Evolutionary conservation across 306 rosid species (phyloP).

Genomic region (Cucurbita pepo): DNA sequence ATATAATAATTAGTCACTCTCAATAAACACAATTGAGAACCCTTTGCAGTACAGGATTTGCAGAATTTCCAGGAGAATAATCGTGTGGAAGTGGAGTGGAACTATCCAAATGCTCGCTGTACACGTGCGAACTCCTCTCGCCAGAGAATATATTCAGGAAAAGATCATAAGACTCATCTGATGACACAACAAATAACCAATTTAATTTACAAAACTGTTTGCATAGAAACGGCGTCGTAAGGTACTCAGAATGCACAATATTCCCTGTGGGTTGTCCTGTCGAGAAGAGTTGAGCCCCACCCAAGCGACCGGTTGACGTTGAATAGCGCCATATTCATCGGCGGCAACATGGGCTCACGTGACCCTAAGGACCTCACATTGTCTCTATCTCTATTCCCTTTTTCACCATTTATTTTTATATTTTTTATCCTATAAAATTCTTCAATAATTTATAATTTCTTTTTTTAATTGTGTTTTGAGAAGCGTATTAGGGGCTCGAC

Average conservation of each 20-base stretch:
- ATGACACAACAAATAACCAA: too few relatives aligned
- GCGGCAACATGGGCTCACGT: neutral
- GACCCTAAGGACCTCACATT: neutral
- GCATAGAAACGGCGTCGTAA: too few relatives aligned
- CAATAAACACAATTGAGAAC: neutral
- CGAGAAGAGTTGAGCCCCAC: neutral
- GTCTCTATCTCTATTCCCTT: neutral
- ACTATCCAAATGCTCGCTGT: conserved; percentile 27
- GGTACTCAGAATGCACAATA: too few relatives aligned
- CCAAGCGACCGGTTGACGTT: neutral
- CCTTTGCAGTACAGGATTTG: neutral
- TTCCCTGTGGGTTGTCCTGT: neutral
- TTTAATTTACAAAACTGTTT: too few relatives aligned
- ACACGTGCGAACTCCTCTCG: conserved; percentile 29
- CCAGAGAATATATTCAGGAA: neutral
- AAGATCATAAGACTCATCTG: neutral
- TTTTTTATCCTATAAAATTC: too few relatives aligned
- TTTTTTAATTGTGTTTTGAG: neutral
- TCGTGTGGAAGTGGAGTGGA: conserved; percentile 11
- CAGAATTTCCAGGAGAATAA: neutral
- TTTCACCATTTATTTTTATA: too few relatives aligned
- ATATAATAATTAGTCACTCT: neutral
- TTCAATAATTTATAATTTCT: too few relatives aligned
- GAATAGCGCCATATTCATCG: neutral
- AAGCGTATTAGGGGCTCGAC: neutral